These are phyloP conservation scores for Candida tibetensis DNA, from an alignment of 805 yeast genomes.

Conservation along the genomic window DNA sequence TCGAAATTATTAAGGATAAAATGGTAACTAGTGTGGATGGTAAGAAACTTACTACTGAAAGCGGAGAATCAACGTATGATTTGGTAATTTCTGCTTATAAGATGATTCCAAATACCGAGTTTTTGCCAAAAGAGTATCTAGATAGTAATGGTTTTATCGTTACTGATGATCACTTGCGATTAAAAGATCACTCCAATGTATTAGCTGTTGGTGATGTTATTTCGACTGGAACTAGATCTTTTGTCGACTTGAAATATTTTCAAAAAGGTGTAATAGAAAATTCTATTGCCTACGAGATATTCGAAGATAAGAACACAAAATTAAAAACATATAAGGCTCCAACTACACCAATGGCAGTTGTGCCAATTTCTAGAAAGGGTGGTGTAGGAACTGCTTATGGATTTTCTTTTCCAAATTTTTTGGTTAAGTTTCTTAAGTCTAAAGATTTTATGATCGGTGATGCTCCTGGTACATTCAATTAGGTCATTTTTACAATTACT, in stretches of 20 bases:
- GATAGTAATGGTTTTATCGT: constrained; percentile 27
- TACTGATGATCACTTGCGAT: constrained; percentile 25
- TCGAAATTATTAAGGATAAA: constrained; percentile 21
- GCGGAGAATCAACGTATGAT: constrained; percentile 21
- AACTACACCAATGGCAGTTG: constrained; percentile 14
- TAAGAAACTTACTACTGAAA: constrained; percentile 15
- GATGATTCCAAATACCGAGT: constrained; percentile 32
- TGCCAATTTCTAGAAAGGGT: constrained; percentile 35
- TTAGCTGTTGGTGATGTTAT: constrained; percentile 37
- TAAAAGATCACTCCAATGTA: constrained; percentile 24
- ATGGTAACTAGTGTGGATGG: constrained; percentile 8
- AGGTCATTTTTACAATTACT: constrained; percentile 1
- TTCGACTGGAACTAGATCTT: constrained; percentile 17
- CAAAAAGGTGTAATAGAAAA: constrained; percentile 18
- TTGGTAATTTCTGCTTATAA: constrained; percentile 27
- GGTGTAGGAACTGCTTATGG: constrained; percentile 36
- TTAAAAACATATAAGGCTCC: constrained; percentile 13
- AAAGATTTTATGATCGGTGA: constrained; percentile 26
- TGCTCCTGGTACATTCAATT: constrained; percentile 19
- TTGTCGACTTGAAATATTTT: constrained; percentile 24
- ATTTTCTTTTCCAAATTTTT: constrained; percentile 25
- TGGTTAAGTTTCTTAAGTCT: constrained; percentile 25
- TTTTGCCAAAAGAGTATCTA: constrained; percentile 20
- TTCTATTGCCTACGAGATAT: constrained; percentile 13
- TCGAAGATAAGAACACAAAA: constrained; percentile 8